phyloP scores from a whole-genome alignment of 768 basidiomycete genomes.

The Pleurotus platypus region DNA sequence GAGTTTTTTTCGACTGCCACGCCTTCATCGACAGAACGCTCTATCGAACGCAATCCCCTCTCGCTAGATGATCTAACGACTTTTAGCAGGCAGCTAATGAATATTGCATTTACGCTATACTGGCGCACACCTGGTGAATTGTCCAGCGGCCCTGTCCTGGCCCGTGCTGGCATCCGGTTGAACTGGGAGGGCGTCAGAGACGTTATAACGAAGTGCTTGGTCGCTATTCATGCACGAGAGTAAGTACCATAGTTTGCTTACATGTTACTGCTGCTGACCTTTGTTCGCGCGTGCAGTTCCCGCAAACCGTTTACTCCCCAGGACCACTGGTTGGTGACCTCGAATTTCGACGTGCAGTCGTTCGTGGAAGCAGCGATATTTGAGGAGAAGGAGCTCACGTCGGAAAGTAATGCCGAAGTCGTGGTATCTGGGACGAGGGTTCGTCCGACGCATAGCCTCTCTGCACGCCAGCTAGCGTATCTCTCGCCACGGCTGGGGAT shows the following conservation, averaged over 20 bases:
- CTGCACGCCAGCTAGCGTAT: conserved; percentile 69
- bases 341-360: conserved; percentile 39
- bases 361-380: conserved; percentile 90
- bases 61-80: conserved; percentile 74
- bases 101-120: conserved; percentile 76
- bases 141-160: conserved; percentile 17
- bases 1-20: conserved; percentile 74
- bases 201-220: conserved; percentile 72
- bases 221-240: conserved; percentile 88
- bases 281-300: conserved; percentile 49
- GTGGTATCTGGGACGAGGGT: background rate
- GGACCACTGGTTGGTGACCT: conserved; percentile 78
- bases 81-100: conserved; percentile 75
- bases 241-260: conserved; percentile 30
- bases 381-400: conserved; percentile 59
- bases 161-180: conserved; percentile 30
- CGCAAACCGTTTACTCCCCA: conserved; percentile 77
- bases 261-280: conserved; percentile 9
- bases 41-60: conserved; percentile 66
- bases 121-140: conserved; percentile 38
- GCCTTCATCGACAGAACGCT: conserved; percentile 17
- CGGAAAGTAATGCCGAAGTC: conserved; percentile 7
- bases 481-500: conserved; percentile 86
- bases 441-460: conserved; percentile 24
- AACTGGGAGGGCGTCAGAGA: conserved; percentile 73